Evolutionary conservation across 768 basidiomycete species (phyloP).

Genomic region (Stropharia rugosoannulata): DNA sequence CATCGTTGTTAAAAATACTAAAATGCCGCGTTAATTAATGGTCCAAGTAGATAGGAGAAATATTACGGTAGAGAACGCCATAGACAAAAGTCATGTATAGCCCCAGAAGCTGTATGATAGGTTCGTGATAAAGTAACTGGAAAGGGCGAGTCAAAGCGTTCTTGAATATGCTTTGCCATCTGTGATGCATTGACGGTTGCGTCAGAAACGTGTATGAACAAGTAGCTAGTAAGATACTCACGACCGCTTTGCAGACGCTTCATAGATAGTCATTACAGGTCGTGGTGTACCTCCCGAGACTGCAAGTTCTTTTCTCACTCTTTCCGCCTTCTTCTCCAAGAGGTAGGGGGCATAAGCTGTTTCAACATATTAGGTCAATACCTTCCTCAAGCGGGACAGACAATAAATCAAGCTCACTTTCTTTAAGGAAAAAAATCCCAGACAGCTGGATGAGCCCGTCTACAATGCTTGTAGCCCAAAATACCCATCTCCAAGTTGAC

Average conservation of each 20-base stretch:
- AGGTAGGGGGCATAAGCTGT: conserved; percentile 43
- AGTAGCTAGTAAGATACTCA: conserved; percentile 23
- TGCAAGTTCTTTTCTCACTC: conserved; percentile 43
- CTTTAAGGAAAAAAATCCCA: conserved; percentile 58
- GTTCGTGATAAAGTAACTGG: conserved; percentile 54
- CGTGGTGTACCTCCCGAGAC: conserved; percentile 39
- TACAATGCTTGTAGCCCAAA: conserved; percentile 65
- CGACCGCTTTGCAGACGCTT: conserved; percentile 40
- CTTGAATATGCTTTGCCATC: conserved; percentile 50
- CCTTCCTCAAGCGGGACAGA: neutral
- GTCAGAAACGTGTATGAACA: neutral
- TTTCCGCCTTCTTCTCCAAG: conserved; percentile 49
- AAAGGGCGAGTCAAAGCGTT: conserved; percentile 69
- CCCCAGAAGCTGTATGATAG: conserved; percentile 67
- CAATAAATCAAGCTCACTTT: conserved; percentile 45
- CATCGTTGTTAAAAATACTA: conserved; percentile 69
- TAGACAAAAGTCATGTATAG: conserved; percentile 72
- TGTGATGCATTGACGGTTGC: conserved; percentile 16
- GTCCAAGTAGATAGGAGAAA: neutral
- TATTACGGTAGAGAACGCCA: conserved; percentile 56
- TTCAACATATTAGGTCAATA: neutral
- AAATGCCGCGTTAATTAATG: neutral
- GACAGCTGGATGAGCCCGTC: conserved; percentile 52
- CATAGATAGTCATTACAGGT: conserved; percentile 48
- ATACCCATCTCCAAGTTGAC: conserved; percentile 76